These are phyloP conservation scores for Nitzschia putrida DNA, from an alignment of 108 stramenopile species.

Conservation along the genomic window DNA sequence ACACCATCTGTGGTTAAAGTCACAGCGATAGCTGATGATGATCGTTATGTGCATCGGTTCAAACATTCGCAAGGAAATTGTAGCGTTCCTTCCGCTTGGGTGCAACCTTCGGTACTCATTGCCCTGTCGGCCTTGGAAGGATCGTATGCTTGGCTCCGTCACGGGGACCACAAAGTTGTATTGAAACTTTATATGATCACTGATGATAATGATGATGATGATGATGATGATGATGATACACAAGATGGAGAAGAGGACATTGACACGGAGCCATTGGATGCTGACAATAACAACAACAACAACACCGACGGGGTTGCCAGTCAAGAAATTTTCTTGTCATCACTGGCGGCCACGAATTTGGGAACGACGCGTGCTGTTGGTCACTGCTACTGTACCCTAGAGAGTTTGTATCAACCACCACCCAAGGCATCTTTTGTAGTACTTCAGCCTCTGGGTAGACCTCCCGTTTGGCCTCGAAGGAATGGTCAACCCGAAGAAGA, in stretches of 20 bases:
- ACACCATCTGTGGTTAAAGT: neutral
- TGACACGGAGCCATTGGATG: neutral
- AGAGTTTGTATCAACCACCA: too few relatives aligned
- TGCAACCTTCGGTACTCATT: neutral
- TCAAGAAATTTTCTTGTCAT: conserved; percentile 3
- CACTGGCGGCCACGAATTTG: conserved; percentile 23
- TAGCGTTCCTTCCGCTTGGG: neutral
- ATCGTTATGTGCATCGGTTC: too few relatives aligned
- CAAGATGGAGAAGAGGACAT: neutral
- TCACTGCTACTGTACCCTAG: conserved; percentile 4
- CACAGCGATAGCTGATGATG: neutral
- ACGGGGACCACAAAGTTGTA: neutral
- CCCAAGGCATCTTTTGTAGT: too few relatives aligned
- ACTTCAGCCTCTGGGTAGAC: too few relatives aligned
- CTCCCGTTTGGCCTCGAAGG: too few relatives aligned
- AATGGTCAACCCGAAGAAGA: neutral
- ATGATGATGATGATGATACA: neutral
- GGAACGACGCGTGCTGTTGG: conserved; percentile 30
- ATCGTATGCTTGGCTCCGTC: conserved; percentile 2
- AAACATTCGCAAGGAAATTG: neutral
- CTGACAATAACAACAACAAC: neutral
- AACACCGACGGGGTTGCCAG: neutral
- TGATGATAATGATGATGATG: conserved; percentile 13
- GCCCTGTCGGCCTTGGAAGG: neutral
- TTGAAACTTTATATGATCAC: neutral